Base-by-base conservation (phyloP, 225 moss, liverwort and hornwort genomes). In the Rhytidiadelphus loreus region DNA sequence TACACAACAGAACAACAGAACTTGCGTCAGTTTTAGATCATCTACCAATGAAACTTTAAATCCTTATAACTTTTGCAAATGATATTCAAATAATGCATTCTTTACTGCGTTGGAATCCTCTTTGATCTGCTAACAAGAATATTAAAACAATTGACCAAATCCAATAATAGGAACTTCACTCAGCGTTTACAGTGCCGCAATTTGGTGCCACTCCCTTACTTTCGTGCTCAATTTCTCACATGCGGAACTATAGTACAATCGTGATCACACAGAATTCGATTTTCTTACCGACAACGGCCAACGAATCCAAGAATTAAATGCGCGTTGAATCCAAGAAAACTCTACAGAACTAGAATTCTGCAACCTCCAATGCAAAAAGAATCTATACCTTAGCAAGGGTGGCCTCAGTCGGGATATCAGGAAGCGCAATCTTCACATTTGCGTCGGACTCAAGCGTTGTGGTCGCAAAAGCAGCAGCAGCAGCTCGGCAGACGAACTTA, bases 331-430 rank as follows among this genome's bases (percentile, higher is more conserved):
- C 33, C 53, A 80, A 63, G 56, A 70, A 46, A 37, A 52, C 10
- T 53, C 68, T 25, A 65, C 13, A 77, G 30, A 64, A 52, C 46
- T 70, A 66, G 21, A 79, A 79, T 53, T 80, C 84, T 9, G 52
- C 24, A 64, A 43, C 64, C 48, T 68, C 28, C 56, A 53, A 65
- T 61, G 32, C 72, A 28, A 53, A 44, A 77, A 74, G 71, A 30
- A 61, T 41, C 55, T 52, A 29, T 64, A 87, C 94, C 91, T 93
- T 92, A 73, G 87, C 80, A 92, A 94, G 93, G 26, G 94, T 93
- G 46, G 94, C 94, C 83, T 94, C 93, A 5, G 92, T 88, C 71
- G 94, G 94, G 13, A 93, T 90, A 41, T 87, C 43, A 33, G 93
- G 91, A 39, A 92, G 85, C 70, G 86, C 61, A 37, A 62, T 87